Evolutionary conservation across 768 basidiomycete species (phyloP), one percentile per base, ranked within the genome.

Genomic region (Nidula microcarpa): DNA sequence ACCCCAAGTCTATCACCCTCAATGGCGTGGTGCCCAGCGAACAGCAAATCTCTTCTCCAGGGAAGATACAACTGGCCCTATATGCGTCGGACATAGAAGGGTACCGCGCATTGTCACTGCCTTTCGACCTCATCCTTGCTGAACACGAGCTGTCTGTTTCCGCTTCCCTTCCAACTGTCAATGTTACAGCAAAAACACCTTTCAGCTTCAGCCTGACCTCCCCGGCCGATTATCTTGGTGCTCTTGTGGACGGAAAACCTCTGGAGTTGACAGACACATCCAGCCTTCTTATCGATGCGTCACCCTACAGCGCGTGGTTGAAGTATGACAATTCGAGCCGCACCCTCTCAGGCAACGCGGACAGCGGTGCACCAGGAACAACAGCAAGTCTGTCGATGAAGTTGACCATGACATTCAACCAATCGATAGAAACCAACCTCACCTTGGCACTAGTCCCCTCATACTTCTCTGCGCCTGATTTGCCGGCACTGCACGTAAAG

Each of bases 21-120:
- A 79, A 88, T 57, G 95, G 95, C 8, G 78, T 89, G 17, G 79
- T 86, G 3, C 95, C 94, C 1, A 46, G 65, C 50, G 68, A 77
- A 33, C 62, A 71, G 39, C 60, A 61, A 14, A 54, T 71, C n/a
- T 49, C 66, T 30, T 70, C 71, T 5, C 80, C 79, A 2, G 65
- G 67, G 32, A 63, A 69, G 6, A 65, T 87, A 53, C 63, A 79
- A 7, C 70, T 95, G 30, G 67, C 73, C 33, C 68, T 97, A 18
- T 77, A 81, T 60, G 91, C 80, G 4, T 86, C 89, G 44, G 91
- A 93, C 59, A 75, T 81, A 56, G 74, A 79, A 59, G 91, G 91
- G 5, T 92, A 86, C 60, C 81, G 81, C 9, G 85, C 87, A 37
- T 70, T 71, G 7, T 68, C 67, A 14, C 66, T 86, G 18, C 72